Conservation (phyloP, 352 stramenopile species). For the Saprolegnia diclina region DNA sequence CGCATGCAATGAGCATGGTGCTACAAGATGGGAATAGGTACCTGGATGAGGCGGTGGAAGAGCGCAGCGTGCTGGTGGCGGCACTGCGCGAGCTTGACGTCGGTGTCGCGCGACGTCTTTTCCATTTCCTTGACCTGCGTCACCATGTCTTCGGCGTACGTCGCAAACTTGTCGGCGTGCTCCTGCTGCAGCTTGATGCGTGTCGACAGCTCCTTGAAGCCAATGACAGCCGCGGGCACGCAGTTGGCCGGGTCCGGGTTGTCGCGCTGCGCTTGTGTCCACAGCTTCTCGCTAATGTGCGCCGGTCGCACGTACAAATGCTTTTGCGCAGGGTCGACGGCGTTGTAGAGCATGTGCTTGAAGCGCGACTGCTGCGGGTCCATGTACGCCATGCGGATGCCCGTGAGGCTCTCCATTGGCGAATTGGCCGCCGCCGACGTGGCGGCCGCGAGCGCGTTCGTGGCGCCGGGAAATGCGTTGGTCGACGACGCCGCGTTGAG, state of each 20-base stretch:
- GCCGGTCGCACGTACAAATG: constrained; percentile 73
- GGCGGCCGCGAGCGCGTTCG: constrained; percentile 40
- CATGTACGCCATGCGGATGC: constrained; percentile 77
- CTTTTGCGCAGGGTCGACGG: constrained; percentile 71
- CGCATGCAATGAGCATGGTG: not conserved
- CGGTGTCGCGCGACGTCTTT: constrained; percentile 64
- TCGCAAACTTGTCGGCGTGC: constrained; percentile 75
- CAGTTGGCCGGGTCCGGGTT: constrained; percentile 80
- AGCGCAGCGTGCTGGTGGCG: constrained; percentile 79
- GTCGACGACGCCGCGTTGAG: constrained; percentile 6
- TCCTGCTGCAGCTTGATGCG: constrained; percentile 77
- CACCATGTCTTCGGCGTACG: constrained; percentile 68
- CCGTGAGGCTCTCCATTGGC: constrained; percentile 71
- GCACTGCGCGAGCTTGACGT: constrained; percentile 82
- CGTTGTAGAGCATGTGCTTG: constrained; percentile 88
- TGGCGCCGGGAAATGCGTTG: constrained; percentile 32
- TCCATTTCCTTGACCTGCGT: constrained; percentile 76
- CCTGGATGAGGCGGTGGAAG: constrained; percentile 76
- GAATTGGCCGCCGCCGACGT: constrained; percentile 74
- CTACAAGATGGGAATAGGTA: constrained; percentile 13
- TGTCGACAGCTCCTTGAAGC: constrained; percentile 75
- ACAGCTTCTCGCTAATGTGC: constrained; percentile 78
- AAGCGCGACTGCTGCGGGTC: constrained; percentile 80
- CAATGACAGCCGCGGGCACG: constrained; percentile 65
- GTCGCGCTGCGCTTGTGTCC: constrained; percentile 80